Evolutionary conservation across 352 stramenopile species (phyloP).

Genomic region (Phytophthora constricta): DNA sequence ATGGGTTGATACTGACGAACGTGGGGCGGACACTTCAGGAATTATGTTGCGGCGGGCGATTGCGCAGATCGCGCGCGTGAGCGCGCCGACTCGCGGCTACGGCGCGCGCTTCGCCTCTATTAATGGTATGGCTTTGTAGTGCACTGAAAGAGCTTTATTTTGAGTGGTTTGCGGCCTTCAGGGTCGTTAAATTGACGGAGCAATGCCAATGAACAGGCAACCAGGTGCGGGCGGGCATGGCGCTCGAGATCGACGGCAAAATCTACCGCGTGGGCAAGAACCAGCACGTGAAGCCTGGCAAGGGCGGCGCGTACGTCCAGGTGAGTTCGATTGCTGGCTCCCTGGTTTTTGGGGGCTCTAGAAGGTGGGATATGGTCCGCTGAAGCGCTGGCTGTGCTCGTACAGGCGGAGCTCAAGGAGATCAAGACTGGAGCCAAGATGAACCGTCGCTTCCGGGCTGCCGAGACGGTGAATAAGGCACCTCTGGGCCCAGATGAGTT

Average conservation of each 20-base stretch:
- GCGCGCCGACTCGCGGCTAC: constrained; percentile 25
- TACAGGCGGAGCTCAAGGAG: constrained; percentile 83
- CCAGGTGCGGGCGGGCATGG: constrained; percentile 83
- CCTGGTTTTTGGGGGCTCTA: too few species aligned
- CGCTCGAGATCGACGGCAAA: constrained; percentile 81
- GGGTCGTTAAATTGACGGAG: constrained; percentile 4
- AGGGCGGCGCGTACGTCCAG: constrained; percentile 84
- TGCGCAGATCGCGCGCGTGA: constrained; percentile 36
- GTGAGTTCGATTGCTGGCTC: constrained; percentile 25
- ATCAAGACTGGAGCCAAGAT: constrained; percentile 89
- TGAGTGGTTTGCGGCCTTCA: neutral
- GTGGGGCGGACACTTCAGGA: neutral
- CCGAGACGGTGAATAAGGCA: constrained; percentile 82
- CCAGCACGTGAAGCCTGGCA: constrained; percentile 87
- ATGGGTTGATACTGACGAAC: too few species aligned
- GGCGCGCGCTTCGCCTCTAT: constrained; percentile 67
- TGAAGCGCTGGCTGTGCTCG: constrained; percentile 3
- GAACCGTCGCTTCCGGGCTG: constrained; percentile 82
- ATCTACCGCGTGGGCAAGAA: constrained; percentile 88
- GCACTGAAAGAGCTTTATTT: neutral
- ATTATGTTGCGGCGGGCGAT: constrained; percentile 56
- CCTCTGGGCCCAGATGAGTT: constrained; percentile 71
- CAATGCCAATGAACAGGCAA: constrained; percentile 56
- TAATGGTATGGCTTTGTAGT: constrained; percentile 50
- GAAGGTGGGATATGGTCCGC: neutral